Evolutionary conservation across 805 yeast species (phyloP).

Genomic region (Ogataea ganodermae): DNA sequence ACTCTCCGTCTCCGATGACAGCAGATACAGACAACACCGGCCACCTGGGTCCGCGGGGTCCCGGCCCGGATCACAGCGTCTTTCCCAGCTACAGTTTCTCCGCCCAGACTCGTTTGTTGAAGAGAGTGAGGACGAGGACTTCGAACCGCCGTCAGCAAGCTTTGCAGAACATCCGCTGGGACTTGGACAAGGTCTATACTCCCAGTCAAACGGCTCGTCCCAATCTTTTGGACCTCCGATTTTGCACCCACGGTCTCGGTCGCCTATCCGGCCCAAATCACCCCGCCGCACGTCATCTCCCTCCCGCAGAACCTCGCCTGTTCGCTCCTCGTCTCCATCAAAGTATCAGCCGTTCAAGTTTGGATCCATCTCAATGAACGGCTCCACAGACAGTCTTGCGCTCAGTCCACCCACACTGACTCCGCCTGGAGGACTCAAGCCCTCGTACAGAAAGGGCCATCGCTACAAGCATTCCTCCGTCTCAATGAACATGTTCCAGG

Average conservation of each 20-base stretch:
- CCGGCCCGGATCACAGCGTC: constrained; percentile 6
- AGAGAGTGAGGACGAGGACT: constrained; percentile 17
- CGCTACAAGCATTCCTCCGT: constrained; percentile 95
- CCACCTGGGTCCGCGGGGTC: neutral
- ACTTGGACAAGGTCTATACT: constrained; percentile 14
- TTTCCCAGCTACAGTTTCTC: constrained; percentile 14
- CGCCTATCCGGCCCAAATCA: constrained; percentile 30
- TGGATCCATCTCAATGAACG: constrained; percentile 47
- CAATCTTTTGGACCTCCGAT: constrained; percentile 16
- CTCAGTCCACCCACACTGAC: constrained; percentile 9
- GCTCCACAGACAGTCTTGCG: constrained; percentile 23
- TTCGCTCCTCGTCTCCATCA: constrained; percentile 35
- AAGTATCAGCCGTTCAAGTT: constrained; percentile 62
- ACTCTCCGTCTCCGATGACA: neutral
- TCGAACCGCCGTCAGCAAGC: neutral
- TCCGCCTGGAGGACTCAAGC: constrained; percentile 36
- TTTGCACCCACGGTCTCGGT: constrained; percentile 16
- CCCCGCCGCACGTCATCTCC: constrained; percentile 34
- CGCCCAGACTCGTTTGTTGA: constrained; percentile 25
- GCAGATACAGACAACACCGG: neutral
- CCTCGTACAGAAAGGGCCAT: constrained; percentile 89
- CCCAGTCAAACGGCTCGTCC: constrained; percentile 19
- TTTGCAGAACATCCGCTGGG: neutral
- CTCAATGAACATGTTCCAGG: constrained; percentile 93
- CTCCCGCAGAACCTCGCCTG: constrained; percentile 28